Base-by-base conservation (phyloP, 176 grass and related monocot genomes). In the Raddia guianensis region DNA sequence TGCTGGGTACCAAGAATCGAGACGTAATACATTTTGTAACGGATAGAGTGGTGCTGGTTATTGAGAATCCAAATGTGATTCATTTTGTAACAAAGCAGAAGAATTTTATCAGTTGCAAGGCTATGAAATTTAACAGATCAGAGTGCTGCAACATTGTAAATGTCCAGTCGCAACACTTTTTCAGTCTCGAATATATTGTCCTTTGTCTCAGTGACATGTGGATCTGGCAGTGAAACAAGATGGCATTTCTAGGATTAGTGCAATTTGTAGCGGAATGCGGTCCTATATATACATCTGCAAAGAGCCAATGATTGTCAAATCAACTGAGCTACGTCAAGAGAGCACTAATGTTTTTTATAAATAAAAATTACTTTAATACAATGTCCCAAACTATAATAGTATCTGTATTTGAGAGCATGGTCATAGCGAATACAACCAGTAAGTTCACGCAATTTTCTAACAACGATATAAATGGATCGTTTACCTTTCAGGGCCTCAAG, bases 401-500 rank as follows among this genome's bases (percentile, higher is more conserved):
- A 49, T 82, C 40, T 62, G 12, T 21, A 54, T 16, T 35, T 15
- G 15, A 21, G 12, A 74, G 15, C 56, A 43, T 70, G 10, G 44
- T 2, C 40, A 63, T 13, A 48, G 66, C 0, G 5, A 84, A 80
- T n/a, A n/a, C 40, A 56, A 6, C 40, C 52, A n/a, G 12, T 8
- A 74, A 53, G 40, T 62, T 80, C 5, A 60, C 19, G 34, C 15
- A 35, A 10, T 14, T 16, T 46, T 75, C 47, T 20, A 71, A 43
- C 11, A 83, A 45, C 59, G 65, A 72, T 66, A 72, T 12, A 60
- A 75, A 77, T 49, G n/a, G n/a, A 19, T 21, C 53, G 58, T 40
- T 72, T 77, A 89, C 87, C 82, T 73, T 89, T 82, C 65, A 77
- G 75, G 77, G 82, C 85, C 43, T 77, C 66, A 52, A 51, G 42